Conservation (phyloP, 352 stramenopile species). For the Globisporangium echinulatum region DNA sequence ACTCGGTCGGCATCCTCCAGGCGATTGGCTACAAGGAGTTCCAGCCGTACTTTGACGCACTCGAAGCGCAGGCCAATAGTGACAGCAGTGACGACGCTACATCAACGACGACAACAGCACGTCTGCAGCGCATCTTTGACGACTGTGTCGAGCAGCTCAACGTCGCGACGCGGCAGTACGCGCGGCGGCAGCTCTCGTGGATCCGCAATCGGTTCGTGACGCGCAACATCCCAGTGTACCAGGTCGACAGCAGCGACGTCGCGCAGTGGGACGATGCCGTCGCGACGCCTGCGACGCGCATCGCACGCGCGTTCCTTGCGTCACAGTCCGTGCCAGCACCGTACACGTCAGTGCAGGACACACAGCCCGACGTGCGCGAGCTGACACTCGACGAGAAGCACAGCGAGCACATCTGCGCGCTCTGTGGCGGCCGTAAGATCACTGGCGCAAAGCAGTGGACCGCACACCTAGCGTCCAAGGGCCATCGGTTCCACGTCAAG, state of each 20-base stretch:
- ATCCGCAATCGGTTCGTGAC: conserved; percentile 85
- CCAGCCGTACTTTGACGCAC: conserved; percentile 66
- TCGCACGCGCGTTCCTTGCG: conserved; percentile 53
- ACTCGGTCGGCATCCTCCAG: conserved; percentile 73
- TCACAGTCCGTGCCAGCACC: conserved; percentile 17
- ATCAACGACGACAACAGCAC: conserved; percentile 7
- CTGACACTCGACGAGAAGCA: conserved; percentile 54
- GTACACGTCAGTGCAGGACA: conserved; percentile 39
- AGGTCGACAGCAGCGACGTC: conserved; percentile 78
- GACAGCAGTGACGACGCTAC: neutral
- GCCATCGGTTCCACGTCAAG: conserved; percentile 78
- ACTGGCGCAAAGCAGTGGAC: conserved; percentile 63
- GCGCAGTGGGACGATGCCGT: conserved; percentile 48
- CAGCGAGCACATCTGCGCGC: conserved; percentile 43
- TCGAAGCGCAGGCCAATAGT: conserved; percentile 26
- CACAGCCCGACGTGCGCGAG: conserved; percentile 33
- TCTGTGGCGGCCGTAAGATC: conserved; percentile 63
- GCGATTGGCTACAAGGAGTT: conserved; percentile 92
- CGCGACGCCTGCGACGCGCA: conserved; percentile 48
- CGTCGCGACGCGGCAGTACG: conserved; percentile 78
- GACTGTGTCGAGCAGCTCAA: conserved; percentile 76
- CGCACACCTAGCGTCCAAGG: conserved; percentile 71
- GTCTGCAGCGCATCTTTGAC: conserved; percentile 38
- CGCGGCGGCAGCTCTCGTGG: conserved; percentile 80
- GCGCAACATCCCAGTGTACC: conserved; percentile 81